Evolutionary conservation across 208 protist genomes (phyloP).

Genomic region (Vickermania ingenoplastis): DNA sequence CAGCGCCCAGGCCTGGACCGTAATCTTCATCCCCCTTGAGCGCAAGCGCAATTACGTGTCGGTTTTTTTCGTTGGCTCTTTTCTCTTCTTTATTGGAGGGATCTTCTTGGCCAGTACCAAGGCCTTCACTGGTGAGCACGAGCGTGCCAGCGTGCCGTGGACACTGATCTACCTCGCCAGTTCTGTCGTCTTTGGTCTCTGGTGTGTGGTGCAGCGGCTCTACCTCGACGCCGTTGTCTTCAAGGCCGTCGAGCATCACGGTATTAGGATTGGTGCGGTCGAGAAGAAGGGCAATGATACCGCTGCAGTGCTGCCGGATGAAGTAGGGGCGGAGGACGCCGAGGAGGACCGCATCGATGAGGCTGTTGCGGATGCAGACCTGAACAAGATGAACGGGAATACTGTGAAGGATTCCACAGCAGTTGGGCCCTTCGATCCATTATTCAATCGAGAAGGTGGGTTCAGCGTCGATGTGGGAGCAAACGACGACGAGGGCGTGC

Average conservation of each 20-base stretch:
- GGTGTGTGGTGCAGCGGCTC: slow-evolving; percentile 73
- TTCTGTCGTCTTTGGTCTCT: slow-evolving; percentile 60
- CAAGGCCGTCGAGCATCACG: not conserved
- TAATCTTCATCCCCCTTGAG: slow-evolving; percentile 60
- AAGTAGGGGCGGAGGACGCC: not conserved
- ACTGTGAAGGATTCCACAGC: not conserved
- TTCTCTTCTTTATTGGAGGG: slow-evolving; percentile 57
- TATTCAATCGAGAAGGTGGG: too few relatives aligned
- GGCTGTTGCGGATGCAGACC: too few relatives aligned
- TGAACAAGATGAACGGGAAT: not conserved
- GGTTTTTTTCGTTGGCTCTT: slow-evolving; percentile 47
- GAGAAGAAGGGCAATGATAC: too few relatives aligned
- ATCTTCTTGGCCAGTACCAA: slow-evolving; percentile 43
- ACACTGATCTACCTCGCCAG: slow-evolving; percentile 63
- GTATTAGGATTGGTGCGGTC: too few relatives aligned
- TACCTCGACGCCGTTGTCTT: slow-evolving; percentile 61
- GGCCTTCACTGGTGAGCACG: slow-evolving; percentile 24
- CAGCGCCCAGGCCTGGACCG: slow-evolving; percentile 65
- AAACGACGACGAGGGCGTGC: slow-evolving; percentile 8
- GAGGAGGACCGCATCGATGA: not conserved
- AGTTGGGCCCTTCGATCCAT: too few relatives aligned
- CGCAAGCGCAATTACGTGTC: slow-evolving; percentile 66
- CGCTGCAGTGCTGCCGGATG: not conserved
- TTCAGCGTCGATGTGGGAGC: slow-evolving; percentile 7
- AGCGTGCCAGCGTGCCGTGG: slow-evolving; percentile 30